Percentiles rank a stretch among this genome's conserved stretches.
Evolutionary conservation across 2,329 filamentous ascomycete species (phyloP).

Genomic region (Nemania serpens): DNA sequence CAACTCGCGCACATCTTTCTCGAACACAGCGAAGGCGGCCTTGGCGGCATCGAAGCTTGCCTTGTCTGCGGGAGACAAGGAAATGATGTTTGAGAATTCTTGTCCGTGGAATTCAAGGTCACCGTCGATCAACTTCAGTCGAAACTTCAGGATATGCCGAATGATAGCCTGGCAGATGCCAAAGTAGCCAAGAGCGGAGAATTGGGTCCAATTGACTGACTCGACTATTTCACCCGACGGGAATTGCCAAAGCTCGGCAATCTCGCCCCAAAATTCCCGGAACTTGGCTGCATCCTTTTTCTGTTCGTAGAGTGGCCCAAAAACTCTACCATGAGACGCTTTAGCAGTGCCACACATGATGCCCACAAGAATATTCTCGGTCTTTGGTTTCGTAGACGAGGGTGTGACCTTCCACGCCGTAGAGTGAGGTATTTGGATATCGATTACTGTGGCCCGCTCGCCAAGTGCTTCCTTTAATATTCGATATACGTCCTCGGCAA

Average conservation of each 20-base stretch:
- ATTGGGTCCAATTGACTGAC: constrained; percentile 81
- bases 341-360: constrained; percentile 75
- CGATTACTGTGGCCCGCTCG: constrained; percentile 72
- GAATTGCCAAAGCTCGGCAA: constrained; percentile 90
- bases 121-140: constrained; percentile 65
- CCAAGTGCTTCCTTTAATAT: constrained; percentile 73
- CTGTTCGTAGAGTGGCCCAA: constrained; percentile 84
- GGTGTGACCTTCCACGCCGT: constrained; percentile 54
- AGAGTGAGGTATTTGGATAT: constrained; percentile 53
- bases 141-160: constrained; percentile 69
- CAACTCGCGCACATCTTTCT: constrained; percentile 75
- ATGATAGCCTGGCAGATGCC: constrained; percentile 82
- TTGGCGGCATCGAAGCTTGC: constrained; percentile 70
- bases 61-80: constrained; percentile 53
- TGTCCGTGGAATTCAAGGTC: constrained; percentile 58
- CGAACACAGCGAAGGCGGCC: constrained; percentile 72
- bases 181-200: constrained; percentile 53
- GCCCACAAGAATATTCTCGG: constrained; percentile 61
- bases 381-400: constrained; percentile 38
- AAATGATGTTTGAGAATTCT: constrained; percentile 55
- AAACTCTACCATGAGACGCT: constrained; percentile 78
- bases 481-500: constrained; percentile 63
- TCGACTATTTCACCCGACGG: constrained; percentile 94
- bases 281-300: constrained; percentile 82
- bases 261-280: constrained; percentile 92